These are phyloP conservation scores for Microthlaspi erraticum DNA, from an alignment of 345 rosid genomes.

Conservation along the genomic window DNA sequence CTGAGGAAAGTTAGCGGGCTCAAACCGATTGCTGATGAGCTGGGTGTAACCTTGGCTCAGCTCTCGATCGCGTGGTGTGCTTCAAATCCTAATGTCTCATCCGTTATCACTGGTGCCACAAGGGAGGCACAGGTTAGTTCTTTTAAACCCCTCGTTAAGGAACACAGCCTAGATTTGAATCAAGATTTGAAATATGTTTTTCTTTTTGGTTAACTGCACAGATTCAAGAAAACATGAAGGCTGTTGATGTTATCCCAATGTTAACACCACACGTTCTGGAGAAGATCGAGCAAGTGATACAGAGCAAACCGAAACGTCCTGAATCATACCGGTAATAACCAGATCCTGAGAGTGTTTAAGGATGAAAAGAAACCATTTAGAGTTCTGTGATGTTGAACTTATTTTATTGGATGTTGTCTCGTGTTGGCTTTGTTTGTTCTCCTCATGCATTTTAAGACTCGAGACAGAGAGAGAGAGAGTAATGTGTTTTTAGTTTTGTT, in stretches of 20 bases:
- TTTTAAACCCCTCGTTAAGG: background rate
- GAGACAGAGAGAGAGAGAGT: constrained; percentile 12
- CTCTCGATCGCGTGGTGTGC: constrained; percentile 99
- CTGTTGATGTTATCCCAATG: constrained; percentile 81
- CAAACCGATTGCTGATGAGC: constrained; percentile 98
- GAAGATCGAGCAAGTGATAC: constrained; percentile 84
- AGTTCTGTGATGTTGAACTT: constrained; percentile 19
- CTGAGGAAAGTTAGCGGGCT: constrained; percentile 88
- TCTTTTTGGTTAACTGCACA: constrained; percentile 36
- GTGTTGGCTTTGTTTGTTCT: constrained; percentile 34
- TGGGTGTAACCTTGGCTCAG: constrained; percentile 92
- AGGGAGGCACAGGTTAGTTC: constrained; percentile 89
- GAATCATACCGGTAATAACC: constrained; percentile 73
- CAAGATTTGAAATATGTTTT: background rate
- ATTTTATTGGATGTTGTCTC: constrained; percentile 30
- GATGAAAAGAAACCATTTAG: background rate
- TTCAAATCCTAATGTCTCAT: constrained; percentile 90
- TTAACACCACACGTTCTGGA: constrained; percentile 88
- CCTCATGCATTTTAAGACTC: constrained; percentile 33
- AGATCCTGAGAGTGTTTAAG: constrained; percentile 15
- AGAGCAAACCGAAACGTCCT: constrained; percentile 86
- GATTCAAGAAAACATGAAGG: constrained; percentile 99
- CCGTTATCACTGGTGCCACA: constrained; percentile 96
- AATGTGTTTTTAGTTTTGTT: constrained; percentile 25
- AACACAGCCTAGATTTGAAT: background rate